Evolutionary conservation across 176 grass and related monocot genomes (phyloP), one percentile per base, ranked within the genome.

Genomic region (Saccharum spontaneum): DNA sequence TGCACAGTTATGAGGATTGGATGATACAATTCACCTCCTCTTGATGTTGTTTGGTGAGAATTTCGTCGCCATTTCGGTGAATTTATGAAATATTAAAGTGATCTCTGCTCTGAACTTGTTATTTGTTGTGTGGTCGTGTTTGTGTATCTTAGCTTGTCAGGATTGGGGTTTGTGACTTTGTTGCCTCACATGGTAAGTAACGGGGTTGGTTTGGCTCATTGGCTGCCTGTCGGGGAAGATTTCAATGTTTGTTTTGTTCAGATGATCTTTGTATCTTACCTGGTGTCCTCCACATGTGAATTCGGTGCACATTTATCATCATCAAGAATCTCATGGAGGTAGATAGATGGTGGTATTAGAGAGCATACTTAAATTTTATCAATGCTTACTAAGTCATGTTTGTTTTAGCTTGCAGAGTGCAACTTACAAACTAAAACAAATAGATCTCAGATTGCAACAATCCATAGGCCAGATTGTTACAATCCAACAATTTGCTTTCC

Each of bases 21-120:
- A 55, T 80, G 81, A 30, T 85, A 91, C 78, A 80, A 71, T 77
- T 91, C 33, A 57, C 28, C 81, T 81, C 43, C 41, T 69, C 55
- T 84, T 87, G 81, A 54, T 63, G 63, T 71, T 23, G 48, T 68
- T 69, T 31, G 17, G 49, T 63, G 22, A 41, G 10, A 45, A 80
- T 76, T 87, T 71, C 34, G 28, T 84, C 4, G 7, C 40, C 11
- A 20, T 80, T 79, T 79, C 7, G 13, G 41, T 77, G 31, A 70
- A 81, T 23, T 55, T 76, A 74, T 74, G 44, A 33, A 46, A 33
- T 44, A 18, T 74, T 48, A 33, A 74, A 50, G 26, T 74, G 24
- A 50, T 50, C 50, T 28, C 24, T 31, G 44, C 23, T 28, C 44
- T 18, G 14, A 28, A 49, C 43, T 73, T 48, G 43, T 3, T 49